These are phyloP conservation scores for Akanthomyces lecanii DNA, from an alignment of 2,329 filamentous ascomycete genomes.

Conservation along the genomic window DNA sequence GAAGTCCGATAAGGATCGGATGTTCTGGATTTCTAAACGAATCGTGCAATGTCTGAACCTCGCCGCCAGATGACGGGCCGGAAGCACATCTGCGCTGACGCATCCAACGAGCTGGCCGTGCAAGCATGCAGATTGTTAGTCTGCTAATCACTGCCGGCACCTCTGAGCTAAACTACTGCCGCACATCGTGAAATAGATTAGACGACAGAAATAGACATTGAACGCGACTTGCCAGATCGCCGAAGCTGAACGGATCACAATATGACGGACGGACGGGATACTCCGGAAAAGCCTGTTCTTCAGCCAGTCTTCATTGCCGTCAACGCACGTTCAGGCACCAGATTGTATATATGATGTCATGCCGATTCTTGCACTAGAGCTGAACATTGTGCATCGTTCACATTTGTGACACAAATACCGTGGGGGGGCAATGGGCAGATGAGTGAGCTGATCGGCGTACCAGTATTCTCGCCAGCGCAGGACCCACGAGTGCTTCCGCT, in stretches of 20 bases:
- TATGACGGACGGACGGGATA: too few species aligned
- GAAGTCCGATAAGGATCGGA: conserved; percentile 16
- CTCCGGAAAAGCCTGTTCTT: too few species aligned
- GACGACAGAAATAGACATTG: too few species aligned
- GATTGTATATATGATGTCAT: too few species aligned
- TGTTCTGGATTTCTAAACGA: conserved; percentile 9
- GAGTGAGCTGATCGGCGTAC: neutral
- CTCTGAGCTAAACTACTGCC: neutral
- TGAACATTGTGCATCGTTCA: too few species aligned
- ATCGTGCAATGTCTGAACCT: neutral
- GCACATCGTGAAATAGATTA: neutral
- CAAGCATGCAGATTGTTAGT: neutral
- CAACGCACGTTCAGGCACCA: too few species aligned
- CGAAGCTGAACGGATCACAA: too few species aligned
- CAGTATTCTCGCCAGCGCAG: neutral
- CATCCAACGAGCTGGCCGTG: neutral
- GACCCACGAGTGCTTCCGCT: too few species aligned
- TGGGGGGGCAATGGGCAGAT: neutral
- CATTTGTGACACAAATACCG: neutral
- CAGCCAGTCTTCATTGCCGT: too few species aligned
- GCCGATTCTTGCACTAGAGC: too few species aligned
- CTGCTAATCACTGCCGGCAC: neutral
- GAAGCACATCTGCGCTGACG: neutral
- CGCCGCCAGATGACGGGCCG: neutral
- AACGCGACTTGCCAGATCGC: too few species aligned